Base-by-base conservation (phyloP, 129 eudicot genomes). In the Pseudognaphalium luteoalbum region DNA sequence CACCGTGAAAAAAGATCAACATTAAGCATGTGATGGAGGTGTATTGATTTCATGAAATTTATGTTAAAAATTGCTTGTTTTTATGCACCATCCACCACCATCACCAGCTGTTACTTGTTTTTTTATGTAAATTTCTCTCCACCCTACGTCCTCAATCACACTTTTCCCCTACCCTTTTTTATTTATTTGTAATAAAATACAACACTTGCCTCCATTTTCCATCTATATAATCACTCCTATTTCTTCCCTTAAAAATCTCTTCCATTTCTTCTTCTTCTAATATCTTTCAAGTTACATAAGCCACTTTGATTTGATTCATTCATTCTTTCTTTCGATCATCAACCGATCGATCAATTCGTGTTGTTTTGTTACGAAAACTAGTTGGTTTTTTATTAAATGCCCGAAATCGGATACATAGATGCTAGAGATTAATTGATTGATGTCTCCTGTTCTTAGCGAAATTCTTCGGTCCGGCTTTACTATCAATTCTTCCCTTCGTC, bases 381-480 rank as follows among this genome's bases (percentile, higher is more conserved):
- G 30, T 30, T 6, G 4, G 39, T 42, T 6, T 9, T 52, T 59
- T 2, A n/a, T 29, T 78, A 60, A 59, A 82, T 78, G 87, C 78
- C 70, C 58, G 51, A 42, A 21, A 61, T 72, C 22, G 65, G 44
- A 34, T 41, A 33, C 21, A 85, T 86, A 72, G 74, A 87, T 84
- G 87, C 74, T 85, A 72, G 82, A 85, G 64, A 87, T 39, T 32
- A 4, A 75, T 87, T 81, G 76, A 75, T 87, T 81, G 76, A 94
- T 94, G 99, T 87, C 88, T 85, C 90, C 99, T 63, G 93, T 89
- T 66, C 89, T 94, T 21, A 91, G 96, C 78, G 99, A 94, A 91
- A 71, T 94, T 62, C 87, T 94, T 61, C 83, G 85, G 80, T 94
- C 88, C 77, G 97, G 97, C 67, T 86, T 85, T 74, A 91, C 87